These are phyloP conservation scores for Rhizopogon sp. DNA, from an alignment of 768 basidiomycete species.

Conservation along the genomic window DNA sequence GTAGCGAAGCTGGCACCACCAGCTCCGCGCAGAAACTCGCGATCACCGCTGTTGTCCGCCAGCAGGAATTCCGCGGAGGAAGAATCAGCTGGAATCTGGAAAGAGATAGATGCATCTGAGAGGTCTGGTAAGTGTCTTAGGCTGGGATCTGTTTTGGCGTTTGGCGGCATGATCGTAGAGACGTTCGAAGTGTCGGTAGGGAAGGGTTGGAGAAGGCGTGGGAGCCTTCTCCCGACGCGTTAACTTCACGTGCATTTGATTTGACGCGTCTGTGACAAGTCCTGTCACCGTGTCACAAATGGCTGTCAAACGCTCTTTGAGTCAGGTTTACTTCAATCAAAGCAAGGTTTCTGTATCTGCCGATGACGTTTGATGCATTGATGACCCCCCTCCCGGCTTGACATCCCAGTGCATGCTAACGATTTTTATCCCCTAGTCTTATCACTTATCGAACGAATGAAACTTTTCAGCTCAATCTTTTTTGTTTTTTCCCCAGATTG, in stretches of 20 bases:
- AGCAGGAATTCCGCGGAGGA: slow-evolving; percentile 29
- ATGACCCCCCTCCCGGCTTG: neutral
- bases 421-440: neutral
- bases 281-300: neutral
- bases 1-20: slow-evolving; percentile 35
- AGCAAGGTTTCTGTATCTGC: neutral
- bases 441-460: neutral
- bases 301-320: neutral
- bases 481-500: neutral
- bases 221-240: slow-evolving; percentile 21
- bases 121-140: slow-evolving; percentile 51
- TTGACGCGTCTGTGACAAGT: slow-evolving; percentile 3
- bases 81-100: slow-evolving; percentile 44
- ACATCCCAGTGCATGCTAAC: neutral
- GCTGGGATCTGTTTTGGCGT: slow-evolving; percentile 37
- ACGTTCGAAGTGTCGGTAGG: neutral
- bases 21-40: slow-evolving; percentile 36
- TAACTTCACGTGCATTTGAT: slow-evolving; percentile 19
- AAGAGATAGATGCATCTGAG: slow-evolving; percentile 37
- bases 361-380: neutral
- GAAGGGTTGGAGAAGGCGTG: slow-evolving; percentile 10
- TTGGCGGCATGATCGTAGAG: slow-evolving; percentile 10
- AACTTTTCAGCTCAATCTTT: neutral
- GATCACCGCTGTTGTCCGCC: slow-evolving; percentile 35
- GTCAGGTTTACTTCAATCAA: slow-evolving; percentile 2